Percentiles rank a stretch among this genome's conserved stretches.
Conservation (phyloP, 2,329 filamentous ascomycete species). For the Tympanopsis confertula region DNA sequence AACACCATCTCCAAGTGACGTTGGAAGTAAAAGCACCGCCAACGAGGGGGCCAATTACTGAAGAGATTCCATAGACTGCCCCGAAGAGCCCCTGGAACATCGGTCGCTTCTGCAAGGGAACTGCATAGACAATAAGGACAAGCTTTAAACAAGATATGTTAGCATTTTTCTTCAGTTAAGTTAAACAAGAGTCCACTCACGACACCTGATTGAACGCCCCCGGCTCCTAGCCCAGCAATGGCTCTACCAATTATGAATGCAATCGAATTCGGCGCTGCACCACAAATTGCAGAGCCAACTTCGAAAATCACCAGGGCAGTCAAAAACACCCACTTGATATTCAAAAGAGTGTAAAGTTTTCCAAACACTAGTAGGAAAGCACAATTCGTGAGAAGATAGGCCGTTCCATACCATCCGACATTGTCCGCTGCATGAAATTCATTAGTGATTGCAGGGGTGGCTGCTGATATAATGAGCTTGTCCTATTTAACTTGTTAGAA, state of each 20-base stretch:
- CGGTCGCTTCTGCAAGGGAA: constrained; percentile 25
- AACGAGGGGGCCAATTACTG: constrained; percentile 10
- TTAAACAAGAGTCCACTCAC: constrained; percentile 2
- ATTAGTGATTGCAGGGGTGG: constrained; percentile 32
- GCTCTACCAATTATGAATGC: constrained; percentile 13
- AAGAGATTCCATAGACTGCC: constrained; percentile 26
- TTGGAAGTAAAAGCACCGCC: constrained; percentile 14
- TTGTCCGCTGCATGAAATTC: constrained; percentile 30
- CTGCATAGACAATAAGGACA: constrained; percentile 17
- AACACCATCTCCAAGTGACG: constrained; percentile 12
- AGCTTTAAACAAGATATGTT: constrained; percentile 2
- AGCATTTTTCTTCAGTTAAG: not conserved
- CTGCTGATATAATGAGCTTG: constrained; percentile 25
- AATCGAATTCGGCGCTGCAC: constrained; percentile 7
- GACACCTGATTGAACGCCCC: constrained; percentile 12
- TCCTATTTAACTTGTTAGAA: too few species aligned
- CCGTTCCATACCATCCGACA: constrained; percentile 33
- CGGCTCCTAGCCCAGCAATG: constrained; percentile 11
- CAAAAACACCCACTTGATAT: constrained; percentile 27
- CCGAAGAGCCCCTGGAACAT: constrained; percentile 26
- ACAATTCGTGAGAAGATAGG: constrained; percentile 27
- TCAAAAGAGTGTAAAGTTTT: constrained; percentile 27
- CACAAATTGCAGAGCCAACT: constrained; percentile 20
- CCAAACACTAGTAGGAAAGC: constrained; percentile 27
- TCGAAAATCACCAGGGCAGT: constrained; percentile 24